Evolutionary conservation across 148 eudicot genomes (phyloP), one percentile per base, ranked within the genome.

Genomic region (Vaccinium darrowii): DNA sequence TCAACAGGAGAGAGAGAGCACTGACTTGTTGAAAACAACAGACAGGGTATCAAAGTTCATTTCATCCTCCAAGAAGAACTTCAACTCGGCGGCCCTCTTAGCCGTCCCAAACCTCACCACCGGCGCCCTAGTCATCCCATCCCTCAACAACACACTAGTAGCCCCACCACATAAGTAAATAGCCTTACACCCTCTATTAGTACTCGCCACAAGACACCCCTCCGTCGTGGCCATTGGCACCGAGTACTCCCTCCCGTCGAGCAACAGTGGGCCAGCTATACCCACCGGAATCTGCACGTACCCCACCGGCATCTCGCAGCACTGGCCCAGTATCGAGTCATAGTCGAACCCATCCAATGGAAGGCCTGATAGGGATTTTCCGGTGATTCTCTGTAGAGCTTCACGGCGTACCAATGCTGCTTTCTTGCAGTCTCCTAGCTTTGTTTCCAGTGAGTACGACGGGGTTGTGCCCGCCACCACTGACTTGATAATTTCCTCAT

Each of bases 191-290:
- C 92, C 92, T 57, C 92, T 83, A 76, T 90, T 90, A 6, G 92
- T 88, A 63, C 92, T 90, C 21, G 92, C 92, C n/a, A 90, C 89
- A 85, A 90, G 27, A 25, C 89, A 87, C 50, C 92, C 92, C 80
- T 90, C 92, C 19, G 92, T 90, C 10, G 92, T 90, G 18, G 92
- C 92, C 92, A 90, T 90, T 2, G 92, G 92, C 81, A 90, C 91
- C 47, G 87, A 86, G 39, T 82, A 88, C 87, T 90, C 91, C 15
- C 71, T 78, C 33, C 86, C 92, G 81, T 90, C 88, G 8, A 90
- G 85, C 85, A 90, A 54, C 84, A 90, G 82, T 54, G 92, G 92
- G 19, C 92, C 90, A 3, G 89, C 92, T 8, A 90, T 87, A 63
- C 92, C 92, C 63, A 90, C 92, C 82, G 92, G 92, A 60, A 90